Base-by-base conservation (phyloP, 148 eudicot species). In the Spergularia marina region DNA sequence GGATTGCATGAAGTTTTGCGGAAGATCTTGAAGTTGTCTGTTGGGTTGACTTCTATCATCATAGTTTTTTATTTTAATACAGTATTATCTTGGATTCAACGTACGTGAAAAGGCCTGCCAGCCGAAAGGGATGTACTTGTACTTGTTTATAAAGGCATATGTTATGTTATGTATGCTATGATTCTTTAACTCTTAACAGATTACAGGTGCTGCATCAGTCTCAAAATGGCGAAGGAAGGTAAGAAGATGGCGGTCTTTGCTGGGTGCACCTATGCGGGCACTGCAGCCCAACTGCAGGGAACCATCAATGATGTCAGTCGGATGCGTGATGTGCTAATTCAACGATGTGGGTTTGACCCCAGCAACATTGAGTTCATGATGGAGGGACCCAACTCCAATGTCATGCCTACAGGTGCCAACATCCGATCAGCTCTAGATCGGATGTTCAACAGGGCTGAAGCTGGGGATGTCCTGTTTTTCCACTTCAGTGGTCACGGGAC, bases 401-500 rank as follows among this genome's bases (percentile, higher is more conserved):
- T 74, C 23, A 78, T 69, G 84, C 85, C 88, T 12, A 83, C 87
- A 4, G 90, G 90, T 10, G 81, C 80, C 36, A 86, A 87, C 79
- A 87, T 88, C 18, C 77, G 66, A 74, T 56, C 61, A 36, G 86
- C 87, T 8, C 83, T 88, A 0, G 4, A 58, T 41, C 25, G 41
- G 69, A 86, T 86, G 84, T 81, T 85, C 12, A 82, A 81, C 51
- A 62, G 54, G 74, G 87, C 88, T 17, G 54, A 75, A 54, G 72
- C 73, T 0, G 88, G 86, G 40, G 87, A 85, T 70, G 76, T 85
- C 68, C 77, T 87, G 16, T 82, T 81, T 70, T 83, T 87, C 51
- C 85, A 83, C 61, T 89, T 79, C 44, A 83, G 85, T 30, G 88
- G 88, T 58, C 86, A 89, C 40, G 90, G 87, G 6, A 85, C 89